Percentiles rank a stretch among this genome's conserved stretches.
These are phyloP conservation scores for Xerocomus spinulosus DNA, from an alignment of 768 basidiomycete species.

Conservation along the genomic window DNA sequence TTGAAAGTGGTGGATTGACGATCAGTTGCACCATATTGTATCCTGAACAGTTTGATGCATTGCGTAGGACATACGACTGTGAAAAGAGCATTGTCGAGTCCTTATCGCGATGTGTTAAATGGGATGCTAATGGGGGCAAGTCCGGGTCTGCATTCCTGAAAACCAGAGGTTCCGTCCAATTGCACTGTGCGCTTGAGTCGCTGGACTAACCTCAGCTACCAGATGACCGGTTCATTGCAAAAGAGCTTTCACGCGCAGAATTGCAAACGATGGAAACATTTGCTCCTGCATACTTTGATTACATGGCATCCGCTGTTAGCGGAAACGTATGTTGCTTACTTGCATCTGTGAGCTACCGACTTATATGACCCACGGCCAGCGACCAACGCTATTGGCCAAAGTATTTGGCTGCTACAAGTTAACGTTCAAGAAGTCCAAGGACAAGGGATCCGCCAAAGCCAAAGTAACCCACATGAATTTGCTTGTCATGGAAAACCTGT, in stretches of 20 bases:
- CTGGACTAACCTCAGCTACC: neutral
- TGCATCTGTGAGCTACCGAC: neutral
- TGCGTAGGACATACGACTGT: conserved; percentile 89
- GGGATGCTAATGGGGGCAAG: conserved; percentile 94
- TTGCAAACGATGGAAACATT: conserved; percentile 95
- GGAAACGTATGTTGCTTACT: conserved; percentile 56
- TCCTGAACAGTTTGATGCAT: conserved; percentile 93
- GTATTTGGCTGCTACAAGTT: conserved; percentile 96
- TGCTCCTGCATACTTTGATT: conserved; percentile 96
- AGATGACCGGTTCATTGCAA: conserved; percentile 99
- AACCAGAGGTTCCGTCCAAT: conserved; percentile 63
- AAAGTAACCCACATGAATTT: conserved; percentile 92
- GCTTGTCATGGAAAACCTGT: conserved; percentile 96
- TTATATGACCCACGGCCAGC: conserved; percentile 40
- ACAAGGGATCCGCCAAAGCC: conserved; percentile 54
- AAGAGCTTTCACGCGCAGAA: conserved; percentile 88
- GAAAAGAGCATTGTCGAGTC: conserved; percentile 94
- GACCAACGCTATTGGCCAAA: conserved; percentile 92
- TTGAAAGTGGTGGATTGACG: conserved; percentile 83
- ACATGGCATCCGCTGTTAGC: conserved; percentile 91
- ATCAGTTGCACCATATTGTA: conserved; percentile 94
- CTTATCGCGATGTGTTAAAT: conserved; percentile 89
- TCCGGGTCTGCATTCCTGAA: conserved; percentile 96
- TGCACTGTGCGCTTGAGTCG: neutral
- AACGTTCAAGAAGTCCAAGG: conserved; percentile 78